Evolutionary conservation across 306 rosid species (phyloP).

Genomic region (Prinsepia uniflora): DNA sequence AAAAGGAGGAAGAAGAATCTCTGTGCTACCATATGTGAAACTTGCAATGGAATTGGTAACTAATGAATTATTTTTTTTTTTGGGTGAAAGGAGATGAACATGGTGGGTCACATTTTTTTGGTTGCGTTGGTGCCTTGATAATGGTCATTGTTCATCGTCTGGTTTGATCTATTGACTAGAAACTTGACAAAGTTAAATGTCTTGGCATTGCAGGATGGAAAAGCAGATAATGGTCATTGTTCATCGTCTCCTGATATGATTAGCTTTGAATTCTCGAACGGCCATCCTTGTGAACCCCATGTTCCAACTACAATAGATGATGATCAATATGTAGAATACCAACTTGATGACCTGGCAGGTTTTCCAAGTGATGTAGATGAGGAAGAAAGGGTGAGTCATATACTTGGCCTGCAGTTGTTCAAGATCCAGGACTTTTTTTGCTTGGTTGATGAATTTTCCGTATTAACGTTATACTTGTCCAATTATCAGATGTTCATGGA

Average conservation of each 20-base stretch:
- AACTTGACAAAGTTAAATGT: neutral
- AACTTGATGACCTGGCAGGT: constrained; percentile 69
- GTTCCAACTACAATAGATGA: constrained; percentile 62
- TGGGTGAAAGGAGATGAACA: neutral
- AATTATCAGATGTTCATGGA: constrained; percentile 69
- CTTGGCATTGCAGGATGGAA: constrained; percentile 47
- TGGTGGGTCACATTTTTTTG: neutral
- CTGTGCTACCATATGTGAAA: neutral
- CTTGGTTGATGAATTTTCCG: constrained; percentile 7
- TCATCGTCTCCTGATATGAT: constrained; percentile 83
- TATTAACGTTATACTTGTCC: constrained; percentile 12
- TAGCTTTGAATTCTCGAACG: constrained; percentile 80
- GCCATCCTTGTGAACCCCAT: constrained; percentile 51
- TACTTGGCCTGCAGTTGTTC: neutral
- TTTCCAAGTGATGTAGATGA: constrained; percentile 61
- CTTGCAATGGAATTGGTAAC: neutral
- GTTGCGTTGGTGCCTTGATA: neutral
- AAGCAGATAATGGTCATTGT: constrained; percentile 37
- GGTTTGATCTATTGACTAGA: neutral
- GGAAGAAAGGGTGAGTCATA: constrained; percentile 73
- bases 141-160: neutral
- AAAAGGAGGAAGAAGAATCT: neutral
- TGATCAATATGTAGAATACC: constrained; percentile 79
- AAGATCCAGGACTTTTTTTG: neutral
- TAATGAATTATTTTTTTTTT: neutral